These are phyloP conservation scores for Phytopythium kandeliae DNA, from an alignment of 352 stramenopile species.

Conservation along the genomic window DNA sequence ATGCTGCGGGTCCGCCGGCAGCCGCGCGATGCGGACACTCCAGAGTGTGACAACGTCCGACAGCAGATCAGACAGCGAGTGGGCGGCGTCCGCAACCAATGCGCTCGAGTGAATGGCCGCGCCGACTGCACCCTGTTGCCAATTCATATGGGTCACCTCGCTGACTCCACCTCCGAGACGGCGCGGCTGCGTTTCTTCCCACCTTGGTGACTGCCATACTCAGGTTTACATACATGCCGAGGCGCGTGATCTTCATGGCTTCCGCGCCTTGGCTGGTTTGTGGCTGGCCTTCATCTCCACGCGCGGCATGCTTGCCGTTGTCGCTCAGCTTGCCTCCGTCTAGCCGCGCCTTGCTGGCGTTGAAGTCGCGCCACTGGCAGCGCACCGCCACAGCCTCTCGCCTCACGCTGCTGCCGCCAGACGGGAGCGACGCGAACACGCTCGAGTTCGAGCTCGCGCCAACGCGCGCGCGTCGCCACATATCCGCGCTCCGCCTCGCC, in stretches of 20 bases:
- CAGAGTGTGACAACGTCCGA: conserved; percentile 96
- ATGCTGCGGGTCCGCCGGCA: conserved; percentile 93
- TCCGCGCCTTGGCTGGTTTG: conserved; percentile 35
- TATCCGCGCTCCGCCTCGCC: too few species aligned
- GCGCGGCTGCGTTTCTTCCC: too few species aligned
- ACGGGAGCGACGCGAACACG: conserved; percentile 13
- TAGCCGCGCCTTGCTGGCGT: conserved; percentile 12
- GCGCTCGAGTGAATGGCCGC: conserved; percentile 83
- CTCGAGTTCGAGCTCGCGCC: conserved; percentile 1
- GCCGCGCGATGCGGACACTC: conserved; percentile 86
- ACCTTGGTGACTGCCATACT: conserved; percentile 89
- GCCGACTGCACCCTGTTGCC: conserved; percentile 56
- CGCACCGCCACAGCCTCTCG: background rate
- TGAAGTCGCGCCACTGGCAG: conserved; percentile 14
- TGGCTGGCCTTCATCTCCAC: background rate
- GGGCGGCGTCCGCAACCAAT: conserved; percentile 93
- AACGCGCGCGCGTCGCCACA: conserved; percentile 1
- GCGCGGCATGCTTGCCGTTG: background rate
- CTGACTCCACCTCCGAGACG: background rate
- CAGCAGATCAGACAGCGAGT: conserved; percentile 95
- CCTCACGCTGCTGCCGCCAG: background rate
- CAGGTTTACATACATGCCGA: conserved; percentile 93
- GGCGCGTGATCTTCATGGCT: conserved; percentile 85
- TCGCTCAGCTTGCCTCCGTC: background rate
- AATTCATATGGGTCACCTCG: background rate